A percentile compares a stretch with the other conserved stretches of the same genome.
Conservation (phyloP, 768 basidiomycete genomes). For the Cystobasidium onofrii region DNA sequence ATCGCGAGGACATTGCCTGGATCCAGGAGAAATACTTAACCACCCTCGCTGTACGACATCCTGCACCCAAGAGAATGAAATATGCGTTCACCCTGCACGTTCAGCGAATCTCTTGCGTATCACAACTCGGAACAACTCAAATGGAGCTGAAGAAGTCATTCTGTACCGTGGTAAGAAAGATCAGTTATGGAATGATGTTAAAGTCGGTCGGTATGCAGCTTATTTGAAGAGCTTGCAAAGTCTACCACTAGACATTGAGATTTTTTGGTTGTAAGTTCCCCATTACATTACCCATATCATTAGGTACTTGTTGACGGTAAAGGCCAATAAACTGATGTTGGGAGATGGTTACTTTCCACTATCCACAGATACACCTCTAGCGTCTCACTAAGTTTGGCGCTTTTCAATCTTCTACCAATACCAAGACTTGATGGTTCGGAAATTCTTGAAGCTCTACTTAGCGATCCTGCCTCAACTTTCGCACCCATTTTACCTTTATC, state of each 20-base stretch:
- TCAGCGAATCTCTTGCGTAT: neutral
- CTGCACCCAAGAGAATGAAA: neutral
- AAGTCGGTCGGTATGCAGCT: slow-evolving; percentile 1
- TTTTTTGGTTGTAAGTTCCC: slow-evolving; percentile 11
- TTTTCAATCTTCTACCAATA: slow-evolving; percentile 27
- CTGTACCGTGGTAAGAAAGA: slow-evolving; percentile 5
- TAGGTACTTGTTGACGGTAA: too few species aligned
- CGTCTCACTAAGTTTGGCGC: slow-evolving; percentile 5
- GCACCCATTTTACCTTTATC: neutral
- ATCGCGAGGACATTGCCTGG: neutral
- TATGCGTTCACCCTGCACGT: neutral
- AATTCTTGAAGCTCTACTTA: slow-evolving; percentile 3
- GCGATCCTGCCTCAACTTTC: neutral
- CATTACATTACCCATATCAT: too few species aligned
- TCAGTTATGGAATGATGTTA: slow-evolving; percentile 12
- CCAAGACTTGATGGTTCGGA: slow-evolving; percentile 21
- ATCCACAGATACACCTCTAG: slow-evolving; percentile 21
- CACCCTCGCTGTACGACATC: neutral
- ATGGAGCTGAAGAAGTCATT: neutral
- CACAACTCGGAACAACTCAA: neutral
- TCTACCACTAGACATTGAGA: neutral
- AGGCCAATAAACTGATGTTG: too few species aligned
- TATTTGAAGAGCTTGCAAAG: neutral
- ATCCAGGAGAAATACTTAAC: neutral
- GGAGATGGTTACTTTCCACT: too few species aligned